Evolutionary conservation across 2,329 filamentous ascomycete genomes (phyloP), one percentile per base, ranked within the genome.

Genomic region (Aspergillus japonicus): DNA sequence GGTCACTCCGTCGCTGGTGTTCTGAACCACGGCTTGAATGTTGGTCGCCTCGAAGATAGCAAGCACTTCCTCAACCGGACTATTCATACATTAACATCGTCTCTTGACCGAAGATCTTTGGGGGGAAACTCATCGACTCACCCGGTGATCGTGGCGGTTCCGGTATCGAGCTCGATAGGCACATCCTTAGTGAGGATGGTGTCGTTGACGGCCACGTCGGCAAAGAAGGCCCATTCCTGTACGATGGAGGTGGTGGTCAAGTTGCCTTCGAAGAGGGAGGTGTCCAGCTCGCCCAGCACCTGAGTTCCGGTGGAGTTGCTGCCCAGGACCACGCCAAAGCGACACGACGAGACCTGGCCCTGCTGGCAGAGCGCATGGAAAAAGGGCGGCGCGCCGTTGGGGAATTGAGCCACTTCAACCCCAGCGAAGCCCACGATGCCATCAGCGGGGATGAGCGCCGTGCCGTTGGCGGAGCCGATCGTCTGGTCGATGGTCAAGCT

Each of bases 351-450:
- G 14, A 56, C 47, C 19, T 39, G 31, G 2, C 47, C 47, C 33
- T 50, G 54, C 23, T 14, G 16, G 44, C 54, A 56, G 19, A 56
- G 54, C n/a, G 54, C 23, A 19, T 56, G 54, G 47, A 56, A 56
- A 19, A 56, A 56, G 10, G 54, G 54, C 5, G 23, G 35, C 24
- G 51, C 35, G 4, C 48, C 33, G 33, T 50, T 42, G 19, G 54
- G 54, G 23, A 56, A 56, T 39, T 56, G 54, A 24, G 47, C 54
- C 29, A 56, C 54, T 7, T 56, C 47, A 12, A 42, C 47, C 2
- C 54, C 54, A 7, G 54, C 54, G 16, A 56, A 56, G 3, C 54
- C 54, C 21, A 49, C 54, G n/a, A 56, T 48, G 1, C 54, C 54
- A 19, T 56, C 54, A 8, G 33, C 47, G 10, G 54, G 54, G 29